Evolutionary conservation across 129 eudicot species (phyloP).

Genomic region (Apium graveolens): DNA sequence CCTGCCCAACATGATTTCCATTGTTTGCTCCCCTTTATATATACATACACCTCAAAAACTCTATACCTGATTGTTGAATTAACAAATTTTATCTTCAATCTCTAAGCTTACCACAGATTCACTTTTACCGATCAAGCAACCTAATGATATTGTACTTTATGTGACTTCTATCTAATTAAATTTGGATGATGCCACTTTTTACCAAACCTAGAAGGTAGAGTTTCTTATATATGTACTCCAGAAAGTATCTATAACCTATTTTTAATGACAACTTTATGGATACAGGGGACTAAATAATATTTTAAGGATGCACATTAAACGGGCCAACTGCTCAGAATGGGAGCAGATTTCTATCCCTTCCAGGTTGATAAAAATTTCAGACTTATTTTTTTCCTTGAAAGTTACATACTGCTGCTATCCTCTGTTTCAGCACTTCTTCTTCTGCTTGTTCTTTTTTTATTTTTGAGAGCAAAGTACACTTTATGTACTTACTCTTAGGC

Average conservation of each 20-base stretch:
- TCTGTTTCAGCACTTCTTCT: not conserved
- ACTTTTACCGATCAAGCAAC: not conserved
- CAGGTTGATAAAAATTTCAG: slow-evolving; percentile 37
- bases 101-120: not conserved
- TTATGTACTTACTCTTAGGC: too few species aligned
- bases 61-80: not conserved
- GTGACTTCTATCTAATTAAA: not conserved
- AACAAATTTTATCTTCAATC: not conserved
- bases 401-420: not conserved
- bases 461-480: too few species aligned
- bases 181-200: not conserved
- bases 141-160: not conserved
- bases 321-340: slow-evolving; percentile 57
- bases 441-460: too few species aligned
- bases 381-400: not conserved
- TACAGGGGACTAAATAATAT: slow-evolving; percentile 91
- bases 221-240: not conserved
- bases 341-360: slow-evolving; percentile 75
- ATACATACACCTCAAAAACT: not conserved
- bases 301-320: slow-evolving; percentile 68
- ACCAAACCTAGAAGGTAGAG: not conserved
- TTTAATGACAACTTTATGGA: slow-evolving; percentile 16
- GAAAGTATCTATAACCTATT: not conserved
- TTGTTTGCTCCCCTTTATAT: not conserved
- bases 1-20: not conserved